These are phyloP conservation scores for Coemansia sp. DNA, from an alignment of 192 early-diverging fungal genomes.

Conservation along the genomic window DNA sequence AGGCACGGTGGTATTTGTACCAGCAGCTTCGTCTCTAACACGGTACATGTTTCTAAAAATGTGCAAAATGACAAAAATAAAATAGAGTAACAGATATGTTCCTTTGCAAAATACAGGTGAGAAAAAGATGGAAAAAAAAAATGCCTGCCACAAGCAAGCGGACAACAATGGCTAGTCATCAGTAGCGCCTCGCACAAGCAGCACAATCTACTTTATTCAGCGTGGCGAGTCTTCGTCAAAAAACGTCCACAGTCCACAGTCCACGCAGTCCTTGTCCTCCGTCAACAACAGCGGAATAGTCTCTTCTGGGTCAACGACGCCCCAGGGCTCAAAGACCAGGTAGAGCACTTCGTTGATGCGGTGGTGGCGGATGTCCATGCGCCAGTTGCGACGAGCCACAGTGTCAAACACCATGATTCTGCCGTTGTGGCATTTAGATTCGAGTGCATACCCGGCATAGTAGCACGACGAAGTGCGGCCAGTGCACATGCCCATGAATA, in stretches of 20 bases:
- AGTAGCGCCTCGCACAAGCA: neutral
- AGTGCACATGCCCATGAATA: conserved; percentile 84
- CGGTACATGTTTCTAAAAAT: neutral
- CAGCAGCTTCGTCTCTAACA: neutral
- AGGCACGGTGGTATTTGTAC: neutral
- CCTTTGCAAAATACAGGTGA: neutral
- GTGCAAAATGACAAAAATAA: neutral
- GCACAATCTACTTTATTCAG: neutral
- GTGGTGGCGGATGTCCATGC: conserved; percentile 76
- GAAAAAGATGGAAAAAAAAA: neutral
- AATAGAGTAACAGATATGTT: neutral
- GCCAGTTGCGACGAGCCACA: conserved; percentile 63
- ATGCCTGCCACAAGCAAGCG: neutral
- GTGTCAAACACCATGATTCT: conserved; percentile 68
- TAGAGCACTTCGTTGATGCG: conserved; percentile 79
- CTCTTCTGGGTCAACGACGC: conserved; percentile 33
- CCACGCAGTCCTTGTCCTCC: conserved; percentile 62
- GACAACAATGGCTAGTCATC: neutral
- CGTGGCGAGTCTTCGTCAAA: conserved; percentile 48
- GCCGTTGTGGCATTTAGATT: conserved; percentile 86
- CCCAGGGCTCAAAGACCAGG: conserved; percentile 53
- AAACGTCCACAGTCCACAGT: conserved; percentile 83
- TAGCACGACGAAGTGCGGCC: conserved; percentile 66
- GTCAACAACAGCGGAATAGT: conserved; percentile 30
- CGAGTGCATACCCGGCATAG: conserved; percentile 71